Base-by-base conservation (phyloP, 352 stramenopile genomes). In the Globisporangium echinulatum region DNA sequence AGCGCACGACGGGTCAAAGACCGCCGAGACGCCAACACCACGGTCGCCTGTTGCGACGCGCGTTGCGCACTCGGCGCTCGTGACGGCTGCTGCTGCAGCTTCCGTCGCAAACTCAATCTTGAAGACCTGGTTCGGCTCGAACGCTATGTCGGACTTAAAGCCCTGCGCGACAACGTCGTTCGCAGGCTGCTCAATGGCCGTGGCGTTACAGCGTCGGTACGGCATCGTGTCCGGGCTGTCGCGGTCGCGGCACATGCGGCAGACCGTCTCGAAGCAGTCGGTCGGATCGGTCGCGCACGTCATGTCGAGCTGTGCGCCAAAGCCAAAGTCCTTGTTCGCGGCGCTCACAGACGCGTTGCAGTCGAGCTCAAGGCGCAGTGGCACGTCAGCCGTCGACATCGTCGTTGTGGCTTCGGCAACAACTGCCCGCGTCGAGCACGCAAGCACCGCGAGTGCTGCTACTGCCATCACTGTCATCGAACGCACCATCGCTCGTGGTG, bases 21-120 rank as follows among this genome's bases (percentile, higher is more conserved):
- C 49, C 36, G 52, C 71, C 43, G 61, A 71, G 56, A 82, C 76
- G 13, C 73, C 71, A 7, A 64, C 71, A 25, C n/a, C 40, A 46
- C 67, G 49, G 53, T 82, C 67, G 17, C 72, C 72, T 3, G 39
- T 46, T 7, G 69, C 68, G 15, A 76, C 69, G n/a, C 61, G 58
- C 10, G 67, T 51, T 0, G 62, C 44, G 47, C 70, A 80, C 4
- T 64, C 42, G 9, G 63, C 59, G 40, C n/a, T 64, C 15, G 66
- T 54, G n/a, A 55, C 33, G 7, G 54, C 11, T 36, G 39, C 52
- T 7, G 39, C 15, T 25, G 48, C 46, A 1, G 38, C 57, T 37
- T 55, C 49, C 25, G 25, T 33, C 25, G 25, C 25, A 33, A 33
- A 33, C 25, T 33, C 25, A 33, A 33, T 33, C 25, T 33, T 33